Base-by-base conservation (phyloP, 2,329 filamentous ascomycete species). In the Falciphora oryzae region DNA sequence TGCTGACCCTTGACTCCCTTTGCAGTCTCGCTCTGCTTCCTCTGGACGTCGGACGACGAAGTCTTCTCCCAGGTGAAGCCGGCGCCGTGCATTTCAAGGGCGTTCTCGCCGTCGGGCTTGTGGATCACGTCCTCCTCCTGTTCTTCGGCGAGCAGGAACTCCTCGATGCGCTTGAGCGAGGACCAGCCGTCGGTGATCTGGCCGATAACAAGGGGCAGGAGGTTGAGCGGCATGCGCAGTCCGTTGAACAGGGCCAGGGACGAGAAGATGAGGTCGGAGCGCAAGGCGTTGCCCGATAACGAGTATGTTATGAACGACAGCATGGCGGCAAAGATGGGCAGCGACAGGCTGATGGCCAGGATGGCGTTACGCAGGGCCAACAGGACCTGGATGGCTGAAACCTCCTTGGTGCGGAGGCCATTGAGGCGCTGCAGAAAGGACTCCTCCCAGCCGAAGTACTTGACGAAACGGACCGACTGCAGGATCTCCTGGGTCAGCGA, bases 291-390 rank as follows among this genome's bases (percentile, higher is more conserved):
- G 65, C 89, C 81, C 1, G 87, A 83, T 53, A 89, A 76, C 1
- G 86, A 88, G 70, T 86, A 90, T 0, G 92, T 94, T 76, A 98
- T 94, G 75, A 98, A 98, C 0, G 94, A 87, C 57, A 98, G 76
- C 92, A 98, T 97, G 1, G 93, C 96, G 0, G 94, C 93, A 70
- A 98, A 97, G 63, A 96, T 91, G 8, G 95, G 94, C 72, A 97
- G 84, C 0, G 92, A 90, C 83, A 96, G 86, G 71, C 91, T 91
- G 62, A 95, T 81, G 16, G 92, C 90, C 75, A 93, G 89, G 78
- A 97, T 92, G 57, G 83, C 92, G 73, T 96, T 96, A 70, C 93
- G 86, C 69, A 96, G 91, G 1, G 90, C 86, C 32, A 98, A 79
- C 59, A 98, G 78, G 18, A 92, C 79, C 74, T 97, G 93, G 65